Evolutionary conservation across 2,329 filamentous ascomycete genomes (phyloP), one percentile per base, ranked within the genome.

Genomic region (Helotiales sp.): DNA sequence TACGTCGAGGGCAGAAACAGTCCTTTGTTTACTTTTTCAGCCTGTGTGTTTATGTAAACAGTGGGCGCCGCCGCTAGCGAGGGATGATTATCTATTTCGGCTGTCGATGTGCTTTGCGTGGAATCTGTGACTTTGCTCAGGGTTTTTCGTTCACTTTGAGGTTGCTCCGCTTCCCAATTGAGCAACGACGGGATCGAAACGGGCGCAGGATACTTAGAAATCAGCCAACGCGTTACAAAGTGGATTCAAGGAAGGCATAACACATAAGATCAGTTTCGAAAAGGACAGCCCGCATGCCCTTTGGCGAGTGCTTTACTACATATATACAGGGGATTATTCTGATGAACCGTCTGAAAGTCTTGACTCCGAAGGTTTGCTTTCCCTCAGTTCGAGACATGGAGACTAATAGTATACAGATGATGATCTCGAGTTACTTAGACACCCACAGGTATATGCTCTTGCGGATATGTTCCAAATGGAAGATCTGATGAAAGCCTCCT

Each of bases 271-370:
- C 32, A 61, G 10, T 17, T 72, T 69, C 43, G 57, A 71, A 24
- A 68, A 72, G 57, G 64, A 70, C 20, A 71, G 64, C 59, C 65
- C 58, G 47, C 65, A 71, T 63, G 65, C 71, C 52, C 58, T 71
- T 40, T 72, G 61, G 67, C 60, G 59, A 64, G 63, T 69, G 17
- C 62, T 40, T 15, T 13, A 13, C 34, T 40, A 40, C 11, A 40
- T 40, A 8, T 40, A 40, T 15, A 40, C 34, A 40, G 34, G 34
- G 34, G 34, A 40, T 15, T 40, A 40, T 40, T 40, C 34, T 8
- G 34, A 40, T 40, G 34, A 40, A 40, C 11, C 34, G 6, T 40
- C 34, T 40, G 11, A 40, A 8, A 40, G 6, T 7, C 11, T 40
- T 7, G 11, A 7, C 11, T 40, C 10, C 34, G 34, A 40, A 13